Percentiles rank a stretch among this genome's conserved stretches.
Conservation (phyloP, 768 basidiomycete species). For the Hydnum rufescens region DNA sequence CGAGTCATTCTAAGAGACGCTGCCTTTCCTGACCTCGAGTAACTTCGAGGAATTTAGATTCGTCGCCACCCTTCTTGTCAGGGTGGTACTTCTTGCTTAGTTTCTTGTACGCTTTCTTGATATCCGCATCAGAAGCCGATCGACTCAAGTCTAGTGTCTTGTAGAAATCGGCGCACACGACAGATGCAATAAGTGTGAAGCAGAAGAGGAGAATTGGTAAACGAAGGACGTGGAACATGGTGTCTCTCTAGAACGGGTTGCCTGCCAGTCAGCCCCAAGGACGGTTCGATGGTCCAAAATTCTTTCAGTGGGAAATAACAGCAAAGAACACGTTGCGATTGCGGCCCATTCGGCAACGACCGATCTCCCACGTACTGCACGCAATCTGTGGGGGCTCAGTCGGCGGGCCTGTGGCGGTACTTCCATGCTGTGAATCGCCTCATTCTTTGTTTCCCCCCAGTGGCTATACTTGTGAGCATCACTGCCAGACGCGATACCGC, state of each 20-base stretch:
- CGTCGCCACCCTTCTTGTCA: slow-evolving; percentile 78
- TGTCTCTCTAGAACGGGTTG: neutral
- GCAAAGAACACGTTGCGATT: no score
- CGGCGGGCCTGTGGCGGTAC: no score
- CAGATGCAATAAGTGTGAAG: neutral
- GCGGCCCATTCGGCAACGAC: no score
- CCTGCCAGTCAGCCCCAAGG: no score
- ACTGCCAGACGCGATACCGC: no score
- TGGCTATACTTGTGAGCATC: no score
- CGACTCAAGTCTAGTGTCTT: slow-evolving; percentile 27
- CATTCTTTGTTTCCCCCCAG: no score
- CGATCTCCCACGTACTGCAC: no score
- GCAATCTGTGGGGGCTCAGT: no score
- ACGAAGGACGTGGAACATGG: neutral
- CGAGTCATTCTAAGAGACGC: neutral
- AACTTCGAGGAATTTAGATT: slow-evolving; percentile 77
- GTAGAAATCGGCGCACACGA: neutral
- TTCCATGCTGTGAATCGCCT: no score
- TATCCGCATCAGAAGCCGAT: slow-evolving; percentile 72
- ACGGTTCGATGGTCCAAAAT: no score
- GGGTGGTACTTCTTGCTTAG: slow-evolving; percentile 81
- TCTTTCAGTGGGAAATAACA: no score
- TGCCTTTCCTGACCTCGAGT: slow-evolving; percentile 44
- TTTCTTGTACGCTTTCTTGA: slow-evolving; percentile 80
- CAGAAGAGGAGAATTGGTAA: neutral